Conservation (phyloP, 1,284 basidiomycete genomes). For the Ustilago curta region DNA sequence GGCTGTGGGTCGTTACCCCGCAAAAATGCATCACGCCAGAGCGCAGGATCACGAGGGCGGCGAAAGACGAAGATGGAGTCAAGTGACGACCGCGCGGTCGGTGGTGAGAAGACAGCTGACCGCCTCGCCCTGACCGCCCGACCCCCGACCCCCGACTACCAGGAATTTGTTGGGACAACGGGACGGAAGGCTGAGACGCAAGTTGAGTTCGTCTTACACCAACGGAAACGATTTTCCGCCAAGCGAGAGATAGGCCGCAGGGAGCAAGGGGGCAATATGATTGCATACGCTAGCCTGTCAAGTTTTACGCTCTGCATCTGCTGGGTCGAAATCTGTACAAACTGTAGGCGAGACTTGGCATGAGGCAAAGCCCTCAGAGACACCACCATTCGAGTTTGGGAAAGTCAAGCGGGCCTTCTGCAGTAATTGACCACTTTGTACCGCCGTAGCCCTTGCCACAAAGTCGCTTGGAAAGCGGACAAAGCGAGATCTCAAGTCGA, state of each 20-base stretch:
- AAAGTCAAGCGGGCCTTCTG: neutral
- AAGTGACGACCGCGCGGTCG: neutral
- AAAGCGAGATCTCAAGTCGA: constrained; percentile 4
- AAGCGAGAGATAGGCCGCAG: neutral
- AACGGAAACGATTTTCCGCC: neutral
- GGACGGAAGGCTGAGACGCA: no score
- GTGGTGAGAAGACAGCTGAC: neutral
- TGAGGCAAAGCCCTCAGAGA: neutral
- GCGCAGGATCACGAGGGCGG: neutral
- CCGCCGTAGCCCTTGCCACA: no score
- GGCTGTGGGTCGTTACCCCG: neutral
- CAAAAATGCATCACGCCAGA: neutral
- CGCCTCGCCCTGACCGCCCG: neutral
- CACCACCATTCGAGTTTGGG: no score
- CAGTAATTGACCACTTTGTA: neutral
- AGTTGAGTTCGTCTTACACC: neutral
- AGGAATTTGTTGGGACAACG: constrained; percentile 1
- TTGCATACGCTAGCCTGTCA: neutral
- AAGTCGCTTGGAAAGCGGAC: neutral
- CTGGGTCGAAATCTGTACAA: neutral
- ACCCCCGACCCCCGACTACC: neutral
- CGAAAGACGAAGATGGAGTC: neutral
- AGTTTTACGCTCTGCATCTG: neutral
- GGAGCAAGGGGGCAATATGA: neutral
- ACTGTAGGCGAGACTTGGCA: neutral